Percentiles rank a stretch among this genome's conserved stretches.
Conservation (phyloP, 2,329 filamentous ascomycete species). For the Pseudopithomyces chartarum region DNA sequence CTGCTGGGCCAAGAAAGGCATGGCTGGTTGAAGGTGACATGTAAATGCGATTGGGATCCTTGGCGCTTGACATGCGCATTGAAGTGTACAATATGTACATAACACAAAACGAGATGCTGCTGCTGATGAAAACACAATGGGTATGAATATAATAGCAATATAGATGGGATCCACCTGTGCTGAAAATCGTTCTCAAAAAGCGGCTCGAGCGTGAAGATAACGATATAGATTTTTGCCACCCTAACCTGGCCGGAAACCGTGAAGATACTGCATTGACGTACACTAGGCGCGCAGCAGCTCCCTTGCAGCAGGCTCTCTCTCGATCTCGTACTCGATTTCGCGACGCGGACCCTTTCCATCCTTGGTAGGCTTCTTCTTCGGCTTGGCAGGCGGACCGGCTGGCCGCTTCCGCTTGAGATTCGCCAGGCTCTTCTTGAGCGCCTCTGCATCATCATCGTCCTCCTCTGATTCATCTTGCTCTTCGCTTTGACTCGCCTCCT, state of each 20-base stretch:
- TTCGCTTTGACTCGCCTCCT: slow-evolving; percentile 54
- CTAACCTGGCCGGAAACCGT: neutral
- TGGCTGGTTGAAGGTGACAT: no score
- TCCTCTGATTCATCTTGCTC: slow-evolving; percentile 63
- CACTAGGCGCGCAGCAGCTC: slow-evolving; percentile 39
- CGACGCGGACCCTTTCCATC: slow-evolving; percentile 62
- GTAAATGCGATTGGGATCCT: no score
- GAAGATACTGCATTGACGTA: neutral
- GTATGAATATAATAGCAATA: no score
- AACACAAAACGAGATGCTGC: no score
- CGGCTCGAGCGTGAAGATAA: neutral
- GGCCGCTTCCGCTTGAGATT: slow-evolving; percentile 63
- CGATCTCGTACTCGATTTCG: slow-evolving; percentile 80
- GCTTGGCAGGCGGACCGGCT: slow-evolving; percentile 56
- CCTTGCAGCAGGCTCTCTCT: slow-evolving; percentile 59
- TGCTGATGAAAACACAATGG: no score
- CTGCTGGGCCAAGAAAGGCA: no score
- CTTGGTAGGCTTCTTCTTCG: slow-evolving; percentile 60
- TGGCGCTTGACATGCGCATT: no score
- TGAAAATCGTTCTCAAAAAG: neutral
- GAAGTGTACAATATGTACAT: no score
- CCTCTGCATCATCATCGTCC: slow-evolving; percentile 55
- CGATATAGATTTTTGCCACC: neutral
- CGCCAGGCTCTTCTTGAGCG: slow-evolving; percentile 62
- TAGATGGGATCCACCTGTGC: neutral